phyloP scores from a whole-genome alignment of 208 protist species.

The Trypanosoma cruzi region DNA sequence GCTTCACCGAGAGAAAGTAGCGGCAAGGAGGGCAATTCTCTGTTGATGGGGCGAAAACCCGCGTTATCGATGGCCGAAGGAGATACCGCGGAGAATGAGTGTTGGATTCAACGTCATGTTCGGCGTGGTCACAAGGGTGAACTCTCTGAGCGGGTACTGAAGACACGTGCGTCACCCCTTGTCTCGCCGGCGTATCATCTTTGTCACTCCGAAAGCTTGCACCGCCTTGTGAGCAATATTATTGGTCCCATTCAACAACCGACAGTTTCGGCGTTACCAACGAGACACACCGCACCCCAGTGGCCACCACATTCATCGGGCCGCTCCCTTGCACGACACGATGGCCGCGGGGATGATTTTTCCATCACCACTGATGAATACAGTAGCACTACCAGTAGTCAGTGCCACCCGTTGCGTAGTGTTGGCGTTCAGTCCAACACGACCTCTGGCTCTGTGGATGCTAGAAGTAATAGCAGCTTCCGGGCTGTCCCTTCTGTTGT shows the following conservation, averaged over 20 bases:
- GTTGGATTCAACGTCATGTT: conserved; percentile 51
- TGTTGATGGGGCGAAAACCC: too few relatives aligned
- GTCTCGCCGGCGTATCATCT: conserved; percentile 50
- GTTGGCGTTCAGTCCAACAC: background rate
- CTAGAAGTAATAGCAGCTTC: background rate
- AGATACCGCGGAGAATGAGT: background rate
- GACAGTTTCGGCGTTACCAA: conserved; percentile 61
- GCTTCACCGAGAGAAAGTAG: background rate
- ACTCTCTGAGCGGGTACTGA: conserved; percentile 45
- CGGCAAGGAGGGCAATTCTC: background rate
- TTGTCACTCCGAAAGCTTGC: conserved; percentile 57
- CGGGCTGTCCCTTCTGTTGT: conserved; percentile 40
- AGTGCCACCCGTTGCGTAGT: background rate
- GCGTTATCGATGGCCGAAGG: background rate
- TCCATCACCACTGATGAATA: conserved; percentile 63
- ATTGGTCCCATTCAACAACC: conserved; percentile 84
- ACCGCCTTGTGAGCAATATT: conserved; percentile 72
- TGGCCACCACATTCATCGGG: conserved; percentile 75
- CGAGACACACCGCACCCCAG: conserved; percentile 71
- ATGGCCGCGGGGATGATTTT: conserved; percentile 6
- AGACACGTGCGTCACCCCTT: conserved; percentile 37
- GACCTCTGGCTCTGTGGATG: background rate
- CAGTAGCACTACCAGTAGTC: conserved; percentile 67
- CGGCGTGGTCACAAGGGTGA: conserved; percentile 65
- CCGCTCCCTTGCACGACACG: conserved; percentile 8